Evolutionary conservation across 257 asterid genomes (phyloP).

Genomic region (Solanum appendiculatum): DNA sequence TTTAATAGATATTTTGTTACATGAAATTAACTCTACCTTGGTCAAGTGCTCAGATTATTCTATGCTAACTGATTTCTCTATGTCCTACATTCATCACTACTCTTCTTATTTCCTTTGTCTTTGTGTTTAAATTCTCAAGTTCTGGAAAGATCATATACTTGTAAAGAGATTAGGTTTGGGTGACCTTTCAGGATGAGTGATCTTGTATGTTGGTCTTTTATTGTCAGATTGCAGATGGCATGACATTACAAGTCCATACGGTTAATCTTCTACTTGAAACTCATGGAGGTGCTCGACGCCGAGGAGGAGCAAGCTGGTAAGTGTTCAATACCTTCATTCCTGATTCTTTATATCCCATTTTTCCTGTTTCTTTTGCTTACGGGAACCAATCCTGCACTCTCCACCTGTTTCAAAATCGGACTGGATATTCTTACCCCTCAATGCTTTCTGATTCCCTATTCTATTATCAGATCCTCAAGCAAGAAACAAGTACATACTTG

Average conservation of each 20-base stretch:
- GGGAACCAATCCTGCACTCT: not conserved
- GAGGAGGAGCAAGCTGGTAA: constrained; percentile 98
- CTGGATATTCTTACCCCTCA: not conserved
- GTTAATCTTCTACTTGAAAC: constrained; percentile 95
- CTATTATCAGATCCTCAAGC: not conserved
- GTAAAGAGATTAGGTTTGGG: not conserved
- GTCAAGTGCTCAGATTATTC: not conserved
- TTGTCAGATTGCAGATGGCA: constrained; percentile 96
- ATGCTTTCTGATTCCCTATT: not conserved
- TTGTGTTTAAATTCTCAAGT: not conserved
- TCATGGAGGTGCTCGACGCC: constrained; percentile 78
- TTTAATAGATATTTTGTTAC: not conserved
- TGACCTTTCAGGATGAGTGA: not conserved
- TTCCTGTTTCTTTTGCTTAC: not conserved
- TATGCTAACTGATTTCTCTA: not conserved
- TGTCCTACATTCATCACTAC: not conserved
- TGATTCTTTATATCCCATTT: constrained; percentile 1
- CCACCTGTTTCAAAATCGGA: not conserved
- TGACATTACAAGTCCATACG: constrained; percentile 74
- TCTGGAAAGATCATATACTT: not conserved
- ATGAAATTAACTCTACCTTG: not conserved
- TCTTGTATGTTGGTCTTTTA: constrained; percentile 11
- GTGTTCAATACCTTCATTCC: constrained; percentile 12
- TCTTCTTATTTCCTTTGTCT: not conserved
- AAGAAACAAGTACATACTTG: not conserved